Conservation (phyloP, 2,329 filamentous ascomycete genomes). For the Xylariaceae sp. region DNA sequence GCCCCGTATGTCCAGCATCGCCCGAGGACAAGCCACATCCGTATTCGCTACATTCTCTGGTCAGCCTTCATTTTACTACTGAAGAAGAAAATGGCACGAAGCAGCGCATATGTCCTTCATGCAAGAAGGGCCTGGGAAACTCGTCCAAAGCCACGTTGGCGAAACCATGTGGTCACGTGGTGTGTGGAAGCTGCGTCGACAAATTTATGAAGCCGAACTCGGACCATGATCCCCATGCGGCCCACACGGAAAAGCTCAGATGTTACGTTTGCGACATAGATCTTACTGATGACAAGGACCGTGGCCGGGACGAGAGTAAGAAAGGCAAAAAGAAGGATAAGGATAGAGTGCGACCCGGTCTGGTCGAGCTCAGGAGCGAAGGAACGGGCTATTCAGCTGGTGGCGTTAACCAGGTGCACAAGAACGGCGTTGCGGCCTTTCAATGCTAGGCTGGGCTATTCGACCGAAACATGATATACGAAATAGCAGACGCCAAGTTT, state of each 20-base stretch:
- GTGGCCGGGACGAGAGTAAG: slow-evolving; percentile 24
- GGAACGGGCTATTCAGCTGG: slow-evolving; percentile 89
- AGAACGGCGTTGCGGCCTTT: slow-evolving; percentile 66
- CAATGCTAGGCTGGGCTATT: slow-evolving; percentile 56
- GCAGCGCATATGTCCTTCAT: slow-evolving; percentile 68
- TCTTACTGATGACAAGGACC: slow-evolving; percentile 42
- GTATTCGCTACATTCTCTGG: slow-evolving; percentile 72
- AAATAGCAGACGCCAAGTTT: neutral
- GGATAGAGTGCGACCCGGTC: slow-evolving; percentile 59
- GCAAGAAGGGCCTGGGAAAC: slow-evolving; percentile 77
- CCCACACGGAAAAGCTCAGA: slow-evolving; percentile 41
- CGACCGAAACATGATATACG: neutral
- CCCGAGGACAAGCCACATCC: slow-evolving; percentile 60
- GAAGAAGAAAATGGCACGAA: slow-evolving; percentile 52
- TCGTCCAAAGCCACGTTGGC: slow-evolving; percentile 75
- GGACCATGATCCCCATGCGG: slow-evolving; percentile 50
- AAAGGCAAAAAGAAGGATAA: slow-evolving; percentile 44
- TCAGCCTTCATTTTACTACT: slow-evolving; percentile 71
- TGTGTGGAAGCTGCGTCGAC: slow-evolving; percentile 78
- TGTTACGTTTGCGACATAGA: slow-evolving; percentile 88
- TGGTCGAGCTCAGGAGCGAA: slow-evolving; percentile 77
- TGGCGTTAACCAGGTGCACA: slow-evolving; percentile 77
- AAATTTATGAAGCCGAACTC: slow-evolving; percentile 68
- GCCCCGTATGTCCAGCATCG: slow-evolving; percentile 73
- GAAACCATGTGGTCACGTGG: slow-evolving; percentile 84